phyloP scores from a whole-genome alignment of 108 stramenopile species.

The Skeletonema menzelii region DNA sequence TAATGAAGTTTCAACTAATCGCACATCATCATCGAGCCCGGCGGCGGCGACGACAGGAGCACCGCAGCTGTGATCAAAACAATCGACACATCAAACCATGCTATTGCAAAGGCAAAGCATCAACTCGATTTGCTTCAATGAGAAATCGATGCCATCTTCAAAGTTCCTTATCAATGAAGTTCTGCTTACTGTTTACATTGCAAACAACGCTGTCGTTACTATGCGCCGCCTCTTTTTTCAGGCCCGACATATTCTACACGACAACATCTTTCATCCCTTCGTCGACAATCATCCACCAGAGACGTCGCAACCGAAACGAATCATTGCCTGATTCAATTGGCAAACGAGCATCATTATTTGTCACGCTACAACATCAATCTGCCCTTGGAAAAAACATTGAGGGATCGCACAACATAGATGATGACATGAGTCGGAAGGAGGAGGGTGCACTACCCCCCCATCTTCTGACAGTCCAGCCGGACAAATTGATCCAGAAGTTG shows the following conservation, averaged over 20 bases:
- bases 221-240: background rate
- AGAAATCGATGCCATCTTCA: background rate
- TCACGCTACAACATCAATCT: background rate
- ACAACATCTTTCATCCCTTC: slow-evolving; percentile 6
- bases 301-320: background rate
- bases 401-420: slow-evolving; percentile 2
- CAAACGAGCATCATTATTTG: slow-evolving; percentile 12
- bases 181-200: background rate
- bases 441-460: background rate
- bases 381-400: background rate
- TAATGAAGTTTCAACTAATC: background rate
- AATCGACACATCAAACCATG: background rate
- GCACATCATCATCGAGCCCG: background rate
- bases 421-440: background rate
- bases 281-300: background rate
- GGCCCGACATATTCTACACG: background rate
- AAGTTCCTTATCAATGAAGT: background rate
- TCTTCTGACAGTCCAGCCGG: slow-evolving; percentile 15
- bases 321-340: background rate
- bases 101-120: background rate
- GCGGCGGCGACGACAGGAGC: background rate
- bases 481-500: slow-evolving; percentile 11
- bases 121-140: background rate
- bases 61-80: background rate
- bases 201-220: background rate